These are phyloP conservation scores for Globisporangium acanthophoron DNA, from an alignment of 352 stramenopile genomes.

Conservation along the genomic window DNA sequence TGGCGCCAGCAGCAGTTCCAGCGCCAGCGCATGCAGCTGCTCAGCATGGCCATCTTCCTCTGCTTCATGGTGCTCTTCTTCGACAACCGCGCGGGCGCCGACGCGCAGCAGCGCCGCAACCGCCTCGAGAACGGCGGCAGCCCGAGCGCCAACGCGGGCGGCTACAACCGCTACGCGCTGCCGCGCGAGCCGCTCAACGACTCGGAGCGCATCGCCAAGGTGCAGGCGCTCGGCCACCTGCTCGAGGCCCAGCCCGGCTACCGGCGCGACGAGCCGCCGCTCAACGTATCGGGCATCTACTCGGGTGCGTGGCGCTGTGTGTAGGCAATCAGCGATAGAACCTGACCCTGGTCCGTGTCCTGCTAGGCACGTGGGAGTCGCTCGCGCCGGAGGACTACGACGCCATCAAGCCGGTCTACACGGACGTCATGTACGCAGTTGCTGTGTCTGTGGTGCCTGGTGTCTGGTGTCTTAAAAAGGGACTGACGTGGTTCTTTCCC, in stretches of 20 bases:
- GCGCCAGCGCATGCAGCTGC: slow-evolving; percentile 82
- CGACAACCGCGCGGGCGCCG: slow-evolving; percentile 60
- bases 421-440: slow-evolving; percentile 51
- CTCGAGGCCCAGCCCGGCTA: slow-evolving; percentile 49
- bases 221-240: slow-evolving; percentile 43
- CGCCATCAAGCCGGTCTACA: slow-evolving; percentile 44
- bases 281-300: slow-evolving; percentile 80
- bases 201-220: slow-evolving; percentile 42
- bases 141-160: slow-evolving; percentile 2
- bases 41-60: slow-evolving; percentile 84
- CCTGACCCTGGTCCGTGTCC: too few relatives aligned
- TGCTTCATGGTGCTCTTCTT: slow-evolving; percentile 87
- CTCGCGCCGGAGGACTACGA: slow-evolving; percentile 54
- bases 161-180: slow-evolving; percentile 33
- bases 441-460: background rate
- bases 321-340: background rate
- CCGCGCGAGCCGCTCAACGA: slow-evolving; percentile 55
- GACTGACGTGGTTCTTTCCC: slow-evolving; percentile 1
- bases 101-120: slow-evolving; percentile 16
- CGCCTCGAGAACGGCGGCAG: slow-evolving; percentile 10
- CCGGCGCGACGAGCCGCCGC: slow-evolving; percentile 22
- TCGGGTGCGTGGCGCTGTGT: slow-evolving; percentile 27
- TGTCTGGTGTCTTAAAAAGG: slow-evolving; percentile 6
- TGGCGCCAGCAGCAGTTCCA: slow-evolving; percentile 85
- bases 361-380: slow-evolving; percentile 50